These are phyloP conservation scores for Vanderwaltozyma tropicalis DNA, from an alignment of 805 yeast genomes.

Conservation along the genomic window DNA sequence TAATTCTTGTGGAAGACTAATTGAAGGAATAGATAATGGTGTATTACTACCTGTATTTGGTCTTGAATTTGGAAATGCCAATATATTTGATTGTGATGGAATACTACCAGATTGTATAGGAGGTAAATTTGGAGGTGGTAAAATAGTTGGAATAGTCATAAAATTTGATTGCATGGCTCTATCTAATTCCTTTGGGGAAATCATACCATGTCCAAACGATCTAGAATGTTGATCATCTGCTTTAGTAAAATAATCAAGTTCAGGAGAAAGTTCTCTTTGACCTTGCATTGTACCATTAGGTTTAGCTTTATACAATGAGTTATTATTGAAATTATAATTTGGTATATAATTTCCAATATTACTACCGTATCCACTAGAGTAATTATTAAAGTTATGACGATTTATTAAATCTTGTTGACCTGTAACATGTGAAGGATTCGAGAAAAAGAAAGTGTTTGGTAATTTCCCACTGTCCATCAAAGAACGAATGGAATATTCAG, in stretches of 20 bases:
- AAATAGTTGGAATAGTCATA: not conserved
- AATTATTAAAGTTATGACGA: too few relatives aligned
- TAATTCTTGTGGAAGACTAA: too few relatives aligned
- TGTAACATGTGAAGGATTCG: too few relatives aligned
- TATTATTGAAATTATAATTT: too few relatives aligned
- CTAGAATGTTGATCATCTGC: slow-evolving; percentile 1
- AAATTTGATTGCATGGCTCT: not conserved
- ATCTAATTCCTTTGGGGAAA: slow-evolving; percentile 1
- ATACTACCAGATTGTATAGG: not conserved
- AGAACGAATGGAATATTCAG: not conserved
- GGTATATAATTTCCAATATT: too few relatives aligned
- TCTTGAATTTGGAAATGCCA: not conserved
- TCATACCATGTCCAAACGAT: not conserved
- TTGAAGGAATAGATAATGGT: not conserved
- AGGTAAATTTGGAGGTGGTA: not conserved
- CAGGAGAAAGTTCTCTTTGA: slow-evolving; percentile 2
- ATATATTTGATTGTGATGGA: not conserved
- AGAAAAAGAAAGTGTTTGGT: too few relatives aligned
- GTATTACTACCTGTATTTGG: not conserved
- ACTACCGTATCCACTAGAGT: too few relatives aligned
- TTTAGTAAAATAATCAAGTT: not conserved
- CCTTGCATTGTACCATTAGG: too few relatives aligned
- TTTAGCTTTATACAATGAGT: too few relatives aligned
- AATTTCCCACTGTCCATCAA: too few relatives aligned
- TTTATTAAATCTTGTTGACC: too few relatives aligned